Base-by-base conservation (phyloP, 345 rosid genomes). In the Psidium friedrichsthalianum region DNA sequence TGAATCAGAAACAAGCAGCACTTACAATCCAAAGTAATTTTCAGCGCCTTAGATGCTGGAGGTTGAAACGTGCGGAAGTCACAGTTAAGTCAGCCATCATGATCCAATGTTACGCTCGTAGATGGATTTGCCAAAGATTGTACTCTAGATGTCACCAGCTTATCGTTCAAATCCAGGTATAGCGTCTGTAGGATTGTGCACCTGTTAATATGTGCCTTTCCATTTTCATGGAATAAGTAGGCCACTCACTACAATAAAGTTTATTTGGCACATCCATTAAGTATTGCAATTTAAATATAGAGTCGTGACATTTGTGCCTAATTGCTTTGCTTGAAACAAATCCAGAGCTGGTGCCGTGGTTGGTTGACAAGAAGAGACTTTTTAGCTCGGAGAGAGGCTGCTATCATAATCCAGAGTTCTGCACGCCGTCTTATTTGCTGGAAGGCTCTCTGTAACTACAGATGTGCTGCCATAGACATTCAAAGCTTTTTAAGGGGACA, bases 71-170 rank as follows among this genome's bases (percentile, higher is more conserved):
- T 82, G 88, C 88, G 42, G 91, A 85, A 84, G 86, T 86, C 51
- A 87, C 89, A 84, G 85, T 85, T 49, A 88, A 61, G 56, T 92
- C 98, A 20, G 94, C 96, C 74, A 89, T 91, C 80, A 25, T 86
- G 53, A 89, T 96, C 84, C 98, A 96, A 87, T 89, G 95, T 91
- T 87, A 86, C 84, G 88, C 88, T 64, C 98, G 95, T 85, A 87
- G 95, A 85, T 92, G 96, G 96, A 90, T 92, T 55, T 88, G 89
- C 22, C 86, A 91, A 80, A 90, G 87, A 86, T 84, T 27, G 85
- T 84, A 86, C 82, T 40, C 51, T 83, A 91, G 86, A 86, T 80
- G 74, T 84, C 88, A 76, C 85, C 27, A 82, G 83, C 90, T 86
- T 44, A 59, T 92, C 83, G 36, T 90, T 80, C 84, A 87, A 74